Conservation (phyloP, 2,329 filamentous ascomycete species). For the Alternaria gaisen region DNA sequence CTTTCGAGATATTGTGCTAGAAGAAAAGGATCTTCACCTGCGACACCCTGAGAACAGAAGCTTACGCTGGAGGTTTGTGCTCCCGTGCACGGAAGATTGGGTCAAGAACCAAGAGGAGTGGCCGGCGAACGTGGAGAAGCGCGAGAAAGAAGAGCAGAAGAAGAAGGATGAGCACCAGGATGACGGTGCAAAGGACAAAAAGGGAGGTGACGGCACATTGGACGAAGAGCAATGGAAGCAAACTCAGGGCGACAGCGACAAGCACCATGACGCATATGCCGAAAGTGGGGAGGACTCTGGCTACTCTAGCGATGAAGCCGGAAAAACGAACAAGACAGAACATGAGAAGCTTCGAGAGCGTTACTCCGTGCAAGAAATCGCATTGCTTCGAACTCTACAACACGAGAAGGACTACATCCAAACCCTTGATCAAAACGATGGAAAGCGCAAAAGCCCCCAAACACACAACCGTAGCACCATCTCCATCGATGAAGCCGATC, state of each 20-base stretch:
- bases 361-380: constrained; percentile 56
- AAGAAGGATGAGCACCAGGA: neutral
- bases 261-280: neutral
- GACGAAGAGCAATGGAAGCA: neutral
- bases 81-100: neutral
- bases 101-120: neutral
- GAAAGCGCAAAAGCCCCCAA: constrained; percentile 51
- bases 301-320: neutral
- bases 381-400: constrained; percentile 48
- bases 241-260: neutral
- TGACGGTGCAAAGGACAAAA: neutral
- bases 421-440: constrained; percentile 55
- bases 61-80: constrained; percentile 16
- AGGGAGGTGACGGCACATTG: neutral
- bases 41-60: constrained; percentile 56
- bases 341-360: constrained; percentile 47
- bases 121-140: neutral
- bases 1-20: constrained; percentile 47
- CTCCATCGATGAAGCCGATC: constrained; percentile 60
- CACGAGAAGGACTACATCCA: constrained; percentile 57
- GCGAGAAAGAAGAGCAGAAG: neutral
- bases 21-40: constrained; percentile 55
- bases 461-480: constrained; percentile 42
- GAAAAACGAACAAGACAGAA: neutral
- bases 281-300: neutral